A percentile compares a stretch with the other conserved stretches of the same genome.
phyloP scores from a whole-genome alignment of 2,329 filamentous ascomycete species.

The Colletotrichum agaves region DNA sequence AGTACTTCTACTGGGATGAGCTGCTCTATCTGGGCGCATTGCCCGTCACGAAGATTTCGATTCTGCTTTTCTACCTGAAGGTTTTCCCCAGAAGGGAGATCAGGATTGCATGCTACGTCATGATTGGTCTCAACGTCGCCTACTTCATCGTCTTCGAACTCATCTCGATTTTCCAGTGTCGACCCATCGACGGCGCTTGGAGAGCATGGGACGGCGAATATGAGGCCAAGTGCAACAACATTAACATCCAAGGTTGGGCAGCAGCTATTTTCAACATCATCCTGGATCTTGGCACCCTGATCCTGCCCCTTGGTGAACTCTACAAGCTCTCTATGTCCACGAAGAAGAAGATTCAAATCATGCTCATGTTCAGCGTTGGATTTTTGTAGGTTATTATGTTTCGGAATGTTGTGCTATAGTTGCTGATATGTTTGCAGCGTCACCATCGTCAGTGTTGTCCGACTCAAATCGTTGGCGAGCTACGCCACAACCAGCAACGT shows the following conservation, averaged over 20 bases:
- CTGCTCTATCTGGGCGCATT: slow-evolving; percentile 47
- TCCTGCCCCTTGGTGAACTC: slow-evolving; percentile 53
- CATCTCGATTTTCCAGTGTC: slow-evolving; percentile 42
- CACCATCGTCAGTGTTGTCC: slow-evolving; percentile 46
- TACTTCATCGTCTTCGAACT: slow-evolving; percentile 43
- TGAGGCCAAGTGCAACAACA: slow-evolving; percentile 44
- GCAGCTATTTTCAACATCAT: slow-evolving; percentile 46
- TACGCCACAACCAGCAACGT: slow-evolving; percentile 40
- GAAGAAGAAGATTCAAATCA: slow-evolving; percentile 55
- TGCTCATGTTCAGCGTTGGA: slow-evolving; percentile 58
- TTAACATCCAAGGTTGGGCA: slow-evolving; percentile 45
- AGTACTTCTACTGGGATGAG: slow-evolving; percentile 45
- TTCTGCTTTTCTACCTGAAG: slow-evolving; percentile 48
- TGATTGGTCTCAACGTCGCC: slow-evolving; percentile 41
- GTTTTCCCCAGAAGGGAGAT: slow-evolving; percentile 45
- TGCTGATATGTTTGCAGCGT: slow-evolving; percentile 40
- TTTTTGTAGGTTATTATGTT: slow-evolving; percentile 44
- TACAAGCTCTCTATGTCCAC: slow-evolving; percentile 50
- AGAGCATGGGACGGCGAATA: slow-evolving; percentile 43
- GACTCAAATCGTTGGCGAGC: slow-evolving; percentile 41
- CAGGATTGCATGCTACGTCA: slow-evolving; percentile 40
- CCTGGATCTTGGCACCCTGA: slow-evolving; percentile 46
- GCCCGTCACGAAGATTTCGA: slow-evolving; percentile 45
- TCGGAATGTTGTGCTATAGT: accelerated
- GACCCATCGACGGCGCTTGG: slow-evolving; percentile 27